A percentile compares a stretch with the other conserved stretches of the same genome.
These are phyloP conservation scores for Madurella fahalii DNA, from an alignment of 2,329 filamentous ascomycete genomes.

Conservation along the genomic window DNA sequence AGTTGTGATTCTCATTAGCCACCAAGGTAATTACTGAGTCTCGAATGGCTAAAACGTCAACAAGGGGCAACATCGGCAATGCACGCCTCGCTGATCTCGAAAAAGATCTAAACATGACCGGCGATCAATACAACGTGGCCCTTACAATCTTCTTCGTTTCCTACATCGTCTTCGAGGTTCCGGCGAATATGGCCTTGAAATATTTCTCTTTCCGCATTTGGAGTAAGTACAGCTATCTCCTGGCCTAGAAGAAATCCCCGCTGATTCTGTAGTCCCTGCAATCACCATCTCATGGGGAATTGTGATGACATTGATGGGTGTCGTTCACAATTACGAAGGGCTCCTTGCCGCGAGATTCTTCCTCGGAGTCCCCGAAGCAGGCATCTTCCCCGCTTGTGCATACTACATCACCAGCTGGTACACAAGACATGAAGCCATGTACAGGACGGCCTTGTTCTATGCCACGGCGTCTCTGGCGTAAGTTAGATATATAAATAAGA, in stretches of 20 bases:
- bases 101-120: slow-evolving; percentile 41
- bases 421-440: slow-evolving; percentile 59
- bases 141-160: slow-evolving; percentile 61
- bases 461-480: background rate
- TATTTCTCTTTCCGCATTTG: slow-evolving; percentile 33
- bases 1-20: background rate
- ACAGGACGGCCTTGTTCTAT: slow-evolving; percentile 1
- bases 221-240: background rate
- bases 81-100: slow-evolving; percentile 41
- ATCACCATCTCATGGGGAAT: slow-evolving; percentile 49
- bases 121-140: slow-evolving; percentile 55
- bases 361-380: slow-evolving; percentile 65
- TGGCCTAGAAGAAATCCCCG: background rate
- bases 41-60: background rate
- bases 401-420: slow-evolving; percentile 87
- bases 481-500: background rate
- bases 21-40: background rate
- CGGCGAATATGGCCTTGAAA: slow-evolving; percentile 63
- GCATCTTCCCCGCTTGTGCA: slow-evolving; percentile 68
- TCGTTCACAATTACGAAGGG: slow-evolving; percentile 55
- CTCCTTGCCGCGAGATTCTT: slow-evolving; percentile 62
- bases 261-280: background rate
- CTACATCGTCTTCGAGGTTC: slow-evolving; percentile 57
- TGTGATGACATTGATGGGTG: slow-evolving; percentile 61
- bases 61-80: slow-evolving; percentile 32